Conservation (phyloP, 163 green algal genomes). For the Chloromonas sp. region DNA sequence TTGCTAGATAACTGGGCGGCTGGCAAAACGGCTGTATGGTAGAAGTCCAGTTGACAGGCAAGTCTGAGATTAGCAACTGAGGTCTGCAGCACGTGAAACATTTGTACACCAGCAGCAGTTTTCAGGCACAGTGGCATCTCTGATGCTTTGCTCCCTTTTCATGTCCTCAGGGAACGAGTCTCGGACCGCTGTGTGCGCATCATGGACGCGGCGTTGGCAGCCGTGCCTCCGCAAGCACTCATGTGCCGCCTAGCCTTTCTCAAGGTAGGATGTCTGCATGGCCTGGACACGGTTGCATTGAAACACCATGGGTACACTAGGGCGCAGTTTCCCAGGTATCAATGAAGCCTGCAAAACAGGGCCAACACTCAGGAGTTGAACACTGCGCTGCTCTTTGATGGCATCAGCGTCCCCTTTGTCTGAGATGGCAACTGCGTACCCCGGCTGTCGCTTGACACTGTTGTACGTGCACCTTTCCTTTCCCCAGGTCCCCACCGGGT, state of each 20-base stretch:
- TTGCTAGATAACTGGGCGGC: neutral
- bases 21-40: neutral
- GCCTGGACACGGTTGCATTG: too few species aligned
- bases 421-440: neutral
- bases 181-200: conserved; percentile 34
- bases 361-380: too few species aligned
- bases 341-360: too few species aligned
- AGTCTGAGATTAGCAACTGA: neutral
- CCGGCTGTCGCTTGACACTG: neutral
- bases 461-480: neutral
- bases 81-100: too few species aligned
- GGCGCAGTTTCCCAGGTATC: too few species aligned
- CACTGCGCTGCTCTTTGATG: too few species aligned
- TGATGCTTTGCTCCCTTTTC: neutral
- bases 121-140: neutral
- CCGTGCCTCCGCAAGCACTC: conserved; percentile 64
- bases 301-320: too few species aligned
- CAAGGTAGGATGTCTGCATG: conserved; percentile 32
- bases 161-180: conserved; percentile 52
- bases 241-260: conserved; percentile 54
- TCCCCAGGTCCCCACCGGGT: conserved; percentile 37
- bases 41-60: neutral
- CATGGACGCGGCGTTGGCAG: conserved; percentile 58
- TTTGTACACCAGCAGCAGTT: too few species aligned
- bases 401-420: too few species aligned